Base-by-base conservation (phyloP, 139 green algal genomes). In the Volvox africanus region DNA sequence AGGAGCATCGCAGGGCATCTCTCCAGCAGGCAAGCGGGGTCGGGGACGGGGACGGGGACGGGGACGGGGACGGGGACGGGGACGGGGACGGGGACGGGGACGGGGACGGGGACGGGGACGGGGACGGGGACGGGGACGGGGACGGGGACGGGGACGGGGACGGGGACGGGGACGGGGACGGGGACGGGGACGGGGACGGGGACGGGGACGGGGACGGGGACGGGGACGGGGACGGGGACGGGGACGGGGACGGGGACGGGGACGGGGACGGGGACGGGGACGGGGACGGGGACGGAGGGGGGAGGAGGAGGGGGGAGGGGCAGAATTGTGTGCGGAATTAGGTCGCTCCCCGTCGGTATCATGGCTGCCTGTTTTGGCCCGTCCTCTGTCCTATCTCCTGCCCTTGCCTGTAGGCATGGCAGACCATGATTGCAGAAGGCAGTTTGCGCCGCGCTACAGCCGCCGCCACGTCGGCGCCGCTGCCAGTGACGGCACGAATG, bases 1-100 rank as follows among this genome's bases (percentile, higher is more conserved):
- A 88, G 82, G 82, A 79, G 65, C 82, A 88, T 36, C 82, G 82
- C 21, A 24, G 82, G 82, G 82, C 82, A 13, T 71, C 82, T 14
- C 33, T 88, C 22, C 32, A 80, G 65, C 82, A 88, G 65, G 82
- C 71, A 35, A 55, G 75, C 75, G 13, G 9, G 28, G 75, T 19
- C 5, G 75, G n/a, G n/a, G n/a, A 36, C 44, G 18, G 73, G 2
- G 73, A 32, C 9, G 73, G 73, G 73, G 73, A 11, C 14, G 67
- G 11, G 22, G 67, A 28, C 67, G 67, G 67, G 24, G 67, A 75
- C 9, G 24, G 67, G 22, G 67, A 75, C 9, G 67, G 67, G 14
- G 67, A 28, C n/a, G 67, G 67, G 18, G 62, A 18, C 62, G 62
- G 20, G n/a, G n/a, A n/a, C n/a, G n/a, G n/a, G n/a, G n/a, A n/a